Evolutionary conservation across 1,139 yeast species (phyloP).

Genomic region (Suhomyces guaymorum): DNA sequence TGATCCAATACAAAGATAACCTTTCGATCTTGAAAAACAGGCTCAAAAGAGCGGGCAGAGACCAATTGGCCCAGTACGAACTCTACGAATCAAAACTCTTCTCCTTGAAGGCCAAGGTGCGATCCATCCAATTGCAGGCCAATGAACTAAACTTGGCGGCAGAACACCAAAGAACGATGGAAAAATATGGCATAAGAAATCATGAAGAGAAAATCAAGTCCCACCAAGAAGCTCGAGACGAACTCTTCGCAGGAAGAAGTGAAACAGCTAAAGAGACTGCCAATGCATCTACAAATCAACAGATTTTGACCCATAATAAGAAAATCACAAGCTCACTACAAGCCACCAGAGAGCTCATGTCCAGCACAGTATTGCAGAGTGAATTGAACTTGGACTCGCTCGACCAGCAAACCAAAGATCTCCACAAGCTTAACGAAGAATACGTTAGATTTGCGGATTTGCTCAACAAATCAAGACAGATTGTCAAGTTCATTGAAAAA

Average conservation of each 20-base stretch:
- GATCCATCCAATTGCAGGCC: constrained; percentile 20
- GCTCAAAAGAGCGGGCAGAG: constrained; percentile 6
- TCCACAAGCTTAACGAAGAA: constrained; percentile 50
- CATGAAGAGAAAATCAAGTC: constrained; percentile 1
- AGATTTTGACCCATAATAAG: constrained; percentile 49
- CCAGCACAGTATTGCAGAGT: constrained; percentile 58
- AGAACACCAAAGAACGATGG: constrained; percentile 20
- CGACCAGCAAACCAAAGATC: constrained; percentile 57
- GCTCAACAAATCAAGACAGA: constrained; percentile 52
- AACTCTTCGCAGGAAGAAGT: constrained; percentile 12
- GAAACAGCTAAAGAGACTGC: constrained; percentile 3
- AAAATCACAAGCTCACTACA: constrained; percentile 55
- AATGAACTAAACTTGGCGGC: constrained; percentile 16
- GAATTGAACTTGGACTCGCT: constrained; percentile 62
- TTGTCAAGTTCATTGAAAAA: constrained; percentile 65
- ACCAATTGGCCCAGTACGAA: constrained; percentile 10
- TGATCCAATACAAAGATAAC: constrained; percentile 14
- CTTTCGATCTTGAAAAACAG: constrained; percentile 8
- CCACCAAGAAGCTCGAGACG: constrained; percentile 9
- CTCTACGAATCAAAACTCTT: constrained; percentile 18
- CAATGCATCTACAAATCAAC: constrained; percentile 18
- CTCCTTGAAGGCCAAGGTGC: constrained; percentile 18
- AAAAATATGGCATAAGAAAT: constrained; percentile 12
- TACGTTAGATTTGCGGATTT: constrained; percentile 56
- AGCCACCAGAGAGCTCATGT: constrained; percentile 54